Conservation (phyloP, 495 filamentous ascomycete genomes). For the Trichoderma parareesei region DNA sequence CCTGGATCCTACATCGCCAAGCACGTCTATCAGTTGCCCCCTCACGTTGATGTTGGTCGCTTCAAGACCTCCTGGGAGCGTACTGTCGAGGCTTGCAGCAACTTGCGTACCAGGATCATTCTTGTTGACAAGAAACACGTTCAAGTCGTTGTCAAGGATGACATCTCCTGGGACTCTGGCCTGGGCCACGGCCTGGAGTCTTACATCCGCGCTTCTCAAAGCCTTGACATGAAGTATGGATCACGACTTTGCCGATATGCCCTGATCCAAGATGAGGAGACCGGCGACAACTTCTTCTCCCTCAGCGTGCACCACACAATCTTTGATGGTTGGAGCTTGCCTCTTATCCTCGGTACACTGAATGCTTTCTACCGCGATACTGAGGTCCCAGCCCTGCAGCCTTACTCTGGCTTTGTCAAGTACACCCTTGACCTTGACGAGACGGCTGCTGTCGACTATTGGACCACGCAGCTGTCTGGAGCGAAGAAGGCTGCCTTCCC, state of each 20-base stretch:
- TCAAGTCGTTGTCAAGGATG: neutral
- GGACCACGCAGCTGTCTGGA: neutral
- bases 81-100: neutral
- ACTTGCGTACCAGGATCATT: neutral
- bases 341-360: neutral
- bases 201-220: neutral
- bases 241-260: neutral
- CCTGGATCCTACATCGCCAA: constrained; percentile 7
- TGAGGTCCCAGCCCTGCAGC: constrained; percentile 21
- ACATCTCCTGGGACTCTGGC: neutral
- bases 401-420: constrained; percentile 15
- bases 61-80: constrained; percentile 4
- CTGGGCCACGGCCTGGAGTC: neutral
- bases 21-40: neutral
- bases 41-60: neutral
- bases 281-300: neutral
- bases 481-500: constrained; percentile 2
- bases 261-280: neutral
- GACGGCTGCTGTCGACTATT: neutral
- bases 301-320: constrained; percentile 13
- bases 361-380: neutral
- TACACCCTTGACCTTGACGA: neutral
- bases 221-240: neutral
- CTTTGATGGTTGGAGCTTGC: constrained; percentile 5
- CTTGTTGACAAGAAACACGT: neutral